These are phyloP conservation scores for Porogramme epimiltina DNA, from an alignment of 1,284 basidiomycete genomes.

Conservation along the genomic window DNA sequence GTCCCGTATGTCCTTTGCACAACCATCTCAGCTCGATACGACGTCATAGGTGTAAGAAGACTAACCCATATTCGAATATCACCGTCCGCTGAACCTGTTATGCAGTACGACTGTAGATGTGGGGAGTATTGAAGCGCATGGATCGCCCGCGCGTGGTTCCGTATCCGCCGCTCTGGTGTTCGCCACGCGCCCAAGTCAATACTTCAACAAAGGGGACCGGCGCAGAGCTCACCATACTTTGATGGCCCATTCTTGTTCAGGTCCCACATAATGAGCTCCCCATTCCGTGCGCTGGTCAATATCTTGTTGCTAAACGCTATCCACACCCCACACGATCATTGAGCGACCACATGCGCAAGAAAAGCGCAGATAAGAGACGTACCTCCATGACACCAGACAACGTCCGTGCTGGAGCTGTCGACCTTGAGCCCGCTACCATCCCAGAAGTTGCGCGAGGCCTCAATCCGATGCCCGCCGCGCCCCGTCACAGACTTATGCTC, in stretches of 20 bases:
- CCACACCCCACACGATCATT: background rate
- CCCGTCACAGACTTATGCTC: slow-evolving; percentile 58
- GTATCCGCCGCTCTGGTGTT: slow-evolving; percentile 69
- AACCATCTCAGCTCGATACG: background rate
- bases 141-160: slow-evolving; percentile 78
- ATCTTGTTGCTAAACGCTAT: slow-evolving; percentile 79
- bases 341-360: background rate
- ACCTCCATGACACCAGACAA: slow-evolving; percentile 83
- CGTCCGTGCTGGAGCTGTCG: slow-evolving; percentile 76
- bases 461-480: slow-evolving; percentile 62
- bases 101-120: slow-evolving; percentile 66
- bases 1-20: slow-evolving; percentile 73
- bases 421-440: slow-evolving; percentile 72
- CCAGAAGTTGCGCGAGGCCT: slow-evolving; percentile 73
- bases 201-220: slow-evolving; percentile 7
- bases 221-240: slow-evolving; percentile 63
- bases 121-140: slow-evolving; percentile 69
- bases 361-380: slow-evolving; percentile 32
- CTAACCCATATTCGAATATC: slow-evolving; percentile 82
- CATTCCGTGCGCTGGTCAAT: slow-evolving; percentile 80
- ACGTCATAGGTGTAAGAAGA: background rate
- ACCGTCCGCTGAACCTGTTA: slow-evolving; percentile 85
- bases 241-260: slow-evolving; percentile 64
- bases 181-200: background rate
- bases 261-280: slow-evolving; percentile 87